Conservation (phyloP, 192 early-diverging fungal genomes). For the Backusella liffmaniae region DNA sequence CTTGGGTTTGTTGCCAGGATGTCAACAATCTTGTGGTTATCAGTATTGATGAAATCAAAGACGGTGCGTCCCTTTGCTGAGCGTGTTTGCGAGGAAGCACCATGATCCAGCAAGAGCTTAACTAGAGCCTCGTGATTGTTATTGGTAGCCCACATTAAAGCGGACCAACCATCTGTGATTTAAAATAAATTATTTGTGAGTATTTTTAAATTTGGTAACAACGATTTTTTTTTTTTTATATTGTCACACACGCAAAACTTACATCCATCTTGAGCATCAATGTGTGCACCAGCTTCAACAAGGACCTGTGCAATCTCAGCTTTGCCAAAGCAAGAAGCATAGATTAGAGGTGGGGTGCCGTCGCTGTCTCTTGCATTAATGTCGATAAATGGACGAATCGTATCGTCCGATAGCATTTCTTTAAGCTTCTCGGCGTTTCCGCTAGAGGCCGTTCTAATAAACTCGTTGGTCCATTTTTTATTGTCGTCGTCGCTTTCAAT, state of each 20-base stretch:
- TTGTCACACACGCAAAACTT: constrained; percentile 14
- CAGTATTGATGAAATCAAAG: constrained; percentile 69
- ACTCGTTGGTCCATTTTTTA: constrained; percentile 53
- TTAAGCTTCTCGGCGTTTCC: constrained; percentile 49
- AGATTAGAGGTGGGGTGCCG: constrained; percentile 84
- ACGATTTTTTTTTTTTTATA: background rate
- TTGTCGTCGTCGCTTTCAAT: background rate
- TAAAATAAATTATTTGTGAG: constrained; percentile 1
- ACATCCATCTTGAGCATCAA: constrained; percentile 67
- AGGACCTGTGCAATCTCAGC: constrained; percentile 68
- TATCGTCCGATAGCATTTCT: constrained; percentile 18
- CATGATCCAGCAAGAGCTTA: constrained; percentile 71
- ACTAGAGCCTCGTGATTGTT: constrained; percentile 78
- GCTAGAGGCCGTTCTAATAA: constrained; percentile 67
- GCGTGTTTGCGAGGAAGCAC: constrained; percentile 68
- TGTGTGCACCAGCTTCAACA: constrained; percentile 68
- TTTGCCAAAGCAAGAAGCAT: constrained; percentile 87
- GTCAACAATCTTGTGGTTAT: constrained; percentile 57
- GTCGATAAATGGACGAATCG: constrained; percentile 56
- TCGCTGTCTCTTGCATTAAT: constrained; percentile 83
- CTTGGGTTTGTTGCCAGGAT: constrained; percentile 46
- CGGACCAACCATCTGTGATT: constrained; percentile 75
- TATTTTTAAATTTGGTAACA: constrained; percentile 8
- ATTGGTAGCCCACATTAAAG: constrained; percentile 91
- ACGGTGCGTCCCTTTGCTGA: constrained; percentile 75